A percentile compares a stretch with the other conserved stretches of the same genome.
These are phyloP conservation scores for Primulina huaijiensis DNA, from an alignment of 257 asterid species.

Conservation along the genomic window DNA sequence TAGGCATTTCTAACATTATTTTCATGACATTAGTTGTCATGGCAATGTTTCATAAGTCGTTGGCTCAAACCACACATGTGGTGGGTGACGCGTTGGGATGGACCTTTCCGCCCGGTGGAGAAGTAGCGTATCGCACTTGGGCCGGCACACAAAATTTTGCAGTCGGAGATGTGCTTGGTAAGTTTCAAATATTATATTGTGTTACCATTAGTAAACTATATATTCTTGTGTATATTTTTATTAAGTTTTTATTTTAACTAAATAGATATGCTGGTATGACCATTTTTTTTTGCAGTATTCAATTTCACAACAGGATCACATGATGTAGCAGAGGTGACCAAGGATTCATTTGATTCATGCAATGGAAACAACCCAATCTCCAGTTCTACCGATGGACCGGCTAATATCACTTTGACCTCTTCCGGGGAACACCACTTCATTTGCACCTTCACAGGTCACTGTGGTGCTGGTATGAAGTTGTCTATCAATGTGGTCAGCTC, in stretches of 20 bases:
- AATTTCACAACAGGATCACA: constrained; percentile 48
- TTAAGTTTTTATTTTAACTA: not conserved
- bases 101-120: constrained; percentile 59
- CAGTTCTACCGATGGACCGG: constrained; percentile 37
- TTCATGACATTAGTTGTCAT: constrained; percentile 35
- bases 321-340: constrained; percentile 54
- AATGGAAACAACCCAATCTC: constrained; percentile 42
- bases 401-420: constrained; percentile 44
- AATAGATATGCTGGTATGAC: not conserved
- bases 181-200: not conserved
- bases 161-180: constrained; percentile 64
- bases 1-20: constrained; percentile 22
- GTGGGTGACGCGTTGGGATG: constrained; percentile 71
- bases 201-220: not conserved
- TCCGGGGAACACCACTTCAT: constrained; percentile 56
- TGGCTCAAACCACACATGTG: constrained; percentile 59
- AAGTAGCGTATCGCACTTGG: constrained; percentile 55
- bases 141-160: constrained; percentile 42
- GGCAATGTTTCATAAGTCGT: constrained; percentile 34
- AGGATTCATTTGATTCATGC: constrained; percentile 47
- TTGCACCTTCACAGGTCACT: constrained; percentile 49
- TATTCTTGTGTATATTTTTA: too few relatives aligned
- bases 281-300: constrained; percentile 44
- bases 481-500: constrained; percentile 48
- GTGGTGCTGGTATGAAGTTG: constrained; percentile 50